Percentiles rank a stretch among this genome's conserved stretches.
Conservation (phyloP, 2,329 filamentous ascomycete genomes). For the Lachnellula occidentalis region DNA sequence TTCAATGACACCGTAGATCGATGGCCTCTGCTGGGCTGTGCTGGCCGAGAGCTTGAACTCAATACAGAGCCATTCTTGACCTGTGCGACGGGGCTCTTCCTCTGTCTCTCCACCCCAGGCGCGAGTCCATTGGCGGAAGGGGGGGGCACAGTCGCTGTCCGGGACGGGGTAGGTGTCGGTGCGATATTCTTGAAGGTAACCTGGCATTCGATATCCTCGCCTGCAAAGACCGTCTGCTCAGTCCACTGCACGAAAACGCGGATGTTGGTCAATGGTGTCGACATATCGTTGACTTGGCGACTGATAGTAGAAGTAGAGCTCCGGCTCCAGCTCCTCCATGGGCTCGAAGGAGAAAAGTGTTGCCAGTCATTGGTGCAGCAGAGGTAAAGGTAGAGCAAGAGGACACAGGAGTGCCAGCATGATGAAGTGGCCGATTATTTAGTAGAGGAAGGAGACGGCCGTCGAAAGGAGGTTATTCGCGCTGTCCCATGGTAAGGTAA, state of each 20-base stretch:
- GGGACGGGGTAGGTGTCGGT: slow-evolving; percentile 17
- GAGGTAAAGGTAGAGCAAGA: slow-evolving; percentile 9
- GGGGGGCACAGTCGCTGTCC: slow-evolving; percentile 20
- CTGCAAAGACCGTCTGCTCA: slow-evolving; percentile 90
- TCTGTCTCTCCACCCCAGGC: slow-evolving; percentile 24
- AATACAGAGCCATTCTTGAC: slow-evolving; percentile 34
- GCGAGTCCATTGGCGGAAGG: slow-evolving; percentile 21
- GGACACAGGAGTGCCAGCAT: slow-evolving; percentile 20
- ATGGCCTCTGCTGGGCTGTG: slow-evolving; percentile 48
- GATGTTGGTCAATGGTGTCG: slow-evolving; percentile 62
- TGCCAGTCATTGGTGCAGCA: slow-evolving; percentile 30
- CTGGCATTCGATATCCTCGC: slow-evolving; percentile 90
- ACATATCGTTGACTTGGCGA: slow-evolving; percentile 25
- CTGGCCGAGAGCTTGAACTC: slow-evolving; percentile 43
- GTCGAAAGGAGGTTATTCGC: too few relatives aligned
- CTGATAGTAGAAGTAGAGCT: too few relatives aligned
- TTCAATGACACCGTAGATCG: slow-evolving; percentile 62
- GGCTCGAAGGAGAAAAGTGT: slow-evolving; percentile 27
- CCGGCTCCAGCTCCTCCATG: slow-evolving; percentile 21
- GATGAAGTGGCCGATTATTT: slow-evolving; percentile 12
- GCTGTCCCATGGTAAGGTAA: too few relatives aligned
- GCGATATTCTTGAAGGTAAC: slow-evolving; percentile 90
- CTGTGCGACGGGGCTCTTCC: slow-evolving; percentile 27
- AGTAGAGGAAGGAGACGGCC: neutral
- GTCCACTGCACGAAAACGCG: slow-evolving; percentile 95